Percentiles rank a stretch among this genome's conserved stretches.
phyloP scores from a whole-genome alignment of 768 basidiomycete species.

The Cystofilobasidium ferigula region DNA sequence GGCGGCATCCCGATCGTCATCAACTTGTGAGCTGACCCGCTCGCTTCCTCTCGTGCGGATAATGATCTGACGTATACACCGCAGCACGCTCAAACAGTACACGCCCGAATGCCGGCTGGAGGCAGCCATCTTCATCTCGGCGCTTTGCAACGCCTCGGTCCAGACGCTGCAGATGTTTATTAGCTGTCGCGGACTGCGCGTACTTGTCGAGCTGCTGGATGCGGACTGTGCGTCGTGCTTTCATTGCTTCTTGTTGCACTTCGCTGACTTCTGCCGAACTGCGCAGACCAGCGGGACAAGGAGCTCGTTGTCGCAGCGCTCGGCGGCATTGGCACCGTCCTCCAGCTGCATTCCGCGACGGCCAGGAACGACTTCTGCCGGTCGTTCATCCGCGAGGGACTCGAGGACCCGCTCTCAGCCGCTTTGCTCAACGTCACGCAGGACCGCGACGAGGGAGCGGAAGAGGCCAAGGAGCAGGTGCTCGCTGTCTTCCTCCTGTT shows the following conservation, averaged over 20 bases:
- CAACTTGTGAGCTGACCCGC: constrained; percentile 44
- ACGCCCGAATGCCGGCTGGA: constrained; percentile 87
- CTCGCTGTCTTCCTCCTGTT: constrained; percentile 81
- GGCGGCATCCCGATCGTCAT: constrained; percentile 92
- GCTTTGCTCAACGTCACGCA: constrained; percentile 77
- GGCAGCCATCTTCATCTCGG: constrained; percentile 84
- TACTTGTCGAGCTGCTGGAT: constrained; percentile 88
- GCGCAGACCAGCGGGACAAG: constrained; percentile 53
- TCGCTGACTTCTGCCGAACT: neutral
- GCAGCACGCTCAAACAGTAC: constrained; percentile 73
- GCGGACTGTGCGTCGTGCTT: constrained; percentile 59
- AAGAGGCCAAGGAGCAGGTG: constrained; percentile 68
- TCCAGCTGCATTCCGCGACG: constrained; percentile 86
- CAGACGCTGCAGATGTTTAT: constrained; percentile 95
- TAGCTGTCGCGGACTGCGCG: constrained; percentile 87
- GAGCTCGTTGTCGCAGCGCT: constrained; percentile 86
- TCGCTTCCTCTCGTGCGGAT: neutral
- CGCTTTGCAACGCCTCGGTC: constrained; percentile 84
- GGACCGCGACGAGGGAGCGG: constrained; percentile 49
- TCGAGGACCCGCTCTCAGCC: constrained; percentile 81
- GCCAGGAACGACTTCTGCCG: constrained; percentile 97
- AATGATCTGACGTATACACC: no score
- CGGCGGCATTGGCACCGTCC: constrained; percentile 87
- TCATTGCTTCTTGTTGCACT: neutral
- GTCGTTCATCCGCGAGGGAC: constrained; percentile 92